Conservation (phyloP, 441 rosid species). For the Rhodomyrtus psidioides region DNA sequence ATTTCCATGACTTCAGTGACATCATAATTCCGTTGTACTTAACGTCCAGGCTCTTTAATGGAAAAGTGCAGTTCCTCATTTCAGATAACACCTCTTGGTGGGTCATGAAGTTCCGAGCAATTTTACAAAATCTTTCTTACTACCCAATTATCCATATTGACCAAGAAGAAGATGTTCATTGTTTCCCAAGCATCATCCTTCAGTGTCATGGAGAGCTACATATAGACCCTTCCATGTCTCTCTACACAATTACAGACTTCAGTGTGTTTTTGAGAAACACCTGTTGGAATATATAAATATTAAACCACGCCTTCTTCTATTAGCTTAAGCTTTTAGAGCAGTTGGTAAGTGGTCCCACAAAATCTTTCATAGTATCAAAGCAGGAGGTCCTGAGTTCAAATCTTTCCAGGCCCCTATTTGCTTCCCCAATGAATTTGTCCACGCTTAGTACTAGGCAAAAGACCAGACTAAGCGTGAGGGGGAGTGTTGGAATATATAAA, state of each 20-base stretch:
- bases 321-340: too few species aligned
- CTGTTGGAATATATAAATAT: too few species aligned
- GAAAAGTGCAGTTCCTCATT: constrained; percentile 19
- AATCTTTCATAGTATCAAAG: too few species aligned
- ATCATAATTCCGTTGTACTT: constrained; percentile 20
- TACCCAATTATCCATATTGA: constrained; percentile 16
- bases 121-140: constrained; percentile 8
- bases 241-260: constrained; percentile 17
- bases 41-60: constrained; percentile 9
- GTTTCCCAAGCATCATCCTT: constrained; percentile 16
- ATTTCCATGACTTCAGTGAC: constrained; percentile 28
- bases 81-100: constrained; percentile 17
- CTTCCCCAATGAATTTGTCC: too few species aligned
- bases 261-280: constrained; percentile 9
- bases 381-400: too few species aligned
- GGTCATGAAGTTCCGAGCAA: constrained; percentile 8
- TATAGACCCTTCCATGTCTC: constrained; percentile 18
- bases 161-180: constrained; percentile 10
- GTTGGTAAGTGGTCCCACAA: too few species aligned
- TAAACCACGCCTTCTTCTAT: too few species aligned
- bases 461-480: too few species aligned
- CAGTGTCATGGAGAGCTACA: constrained; percentile 14
- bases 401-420: too few species aligned
- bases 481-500: too few species aligned
- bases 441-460: too few species aligned